Evolutionary conservation across 78 protist species (phyloP), one percentile per base, ranked within the genome.

Genomic region (Andalucia godoyi): DNA sequence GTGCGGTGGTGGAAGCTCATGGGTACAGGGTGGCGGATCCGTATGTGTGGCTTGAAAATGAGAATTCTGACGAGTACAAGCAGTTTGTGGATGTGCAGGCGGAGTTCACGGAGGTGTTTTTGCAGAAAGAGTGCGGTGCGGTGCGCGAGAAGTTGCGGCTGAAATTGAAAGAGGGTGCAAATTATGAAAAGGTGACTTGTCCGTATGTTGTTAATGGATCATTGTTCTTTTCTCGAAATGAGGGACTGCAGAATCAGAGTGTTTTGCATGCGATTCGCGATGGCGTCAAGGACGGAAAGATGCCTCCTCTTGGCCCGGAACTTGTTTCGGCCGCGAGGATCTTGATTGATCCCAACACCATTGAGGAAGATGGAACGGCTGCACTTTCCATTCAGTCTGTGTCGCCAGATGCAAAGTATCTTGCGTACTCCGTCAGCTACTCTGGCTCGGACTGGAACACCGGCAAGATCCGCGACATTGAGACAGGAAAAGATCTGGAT

Each of bases 361-460:
- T 81, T 37, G 21, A 43, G 29, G 67, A n/a, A 3, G 82, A 76
- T 15, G 87, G 87, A 0, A 76, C 76, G 18, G 1, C 52, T 23
- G 57, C 87, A 1, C 6, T 81, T 12, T 0, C 27, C 0, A 18
- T 30, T 23, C 15, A 0, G 21, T 0, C 39, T 32, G 27, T 74
- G 30, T 23, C 70, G 30, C 32, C 52, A n/a, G 33, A 38, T 25
- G 91, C 81, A 23, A n/a, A 30, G n/a, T 7, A 25, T 30, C 51
- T 79, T 25, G 85, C 79, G 23, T 73, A 72, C 33, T 58, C 79
- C 8, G 42, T 66, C 25, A 38, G 73, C 8, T 46, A 62, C 38
- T 63, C 72, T 34, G 96, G 93, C 36, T 38, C 70, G 4, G 96
- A 87, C 57, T 90, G 96, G 93, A 55, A 51, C 34, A 70, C 69